Conservation (phyloP, 352 stramenopile genomes). For the Phytophthora sansomeana region DNA sequence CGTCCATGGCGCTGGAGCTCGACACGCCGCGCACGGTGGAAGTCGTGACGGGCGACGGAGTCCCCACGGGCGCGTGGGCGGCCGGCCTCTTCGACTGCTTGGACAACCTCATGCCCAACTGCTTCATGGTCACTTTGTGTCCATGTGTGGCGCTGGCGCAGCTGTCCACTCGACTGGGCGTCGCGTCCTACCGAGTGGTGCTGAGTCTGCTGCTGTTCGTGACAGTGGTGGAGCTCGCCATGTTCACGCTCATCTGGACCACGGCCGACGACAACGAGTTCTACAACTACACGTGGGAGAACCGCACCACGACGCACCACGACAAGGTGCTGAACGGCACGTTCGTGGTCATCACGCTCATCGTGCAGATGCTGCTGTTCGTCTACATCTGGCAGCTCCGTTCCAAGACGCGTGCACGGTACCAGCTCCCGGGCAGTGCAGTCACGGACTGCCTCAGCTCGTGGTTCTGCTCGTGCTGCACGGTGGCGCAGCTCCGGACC, state of each 20-base stretch:
- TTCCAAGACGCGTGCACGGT: constrained; percentile 47
- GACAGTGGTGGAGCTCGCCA: constrained; percentile 26
- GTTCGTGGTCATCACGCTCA: constrained; percentile 32
- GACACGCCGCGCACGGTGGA: constrained; percentile 38
- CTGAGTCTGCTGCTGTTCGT: constrained; percentile 41
- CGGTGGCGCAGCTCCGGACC: constrained; percentile 47
- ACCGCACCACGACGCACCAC: constrained; percentile 5
- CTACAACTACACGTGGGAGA: constrained; percentile 24
- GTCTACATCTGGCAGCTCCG: constrained; percentile 54
- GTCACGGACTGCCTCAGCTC: constrained; percentile 45
- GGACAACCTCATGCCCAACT: constrained; percentile 56
- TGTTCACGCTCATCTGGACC: constrained; percentile 34
- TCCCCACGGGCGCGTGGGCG: constrained; percentile 45
- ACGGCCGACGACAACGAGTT: constrained; percentile 18
- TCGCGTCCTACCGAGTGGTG: constrained; percentile 39
- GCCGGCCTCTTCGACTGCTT: constrained; percentile 53
- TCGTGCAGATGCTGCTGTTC: constrained; percentile 38
- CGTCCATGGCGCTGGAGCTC: constrained; percentile 28
- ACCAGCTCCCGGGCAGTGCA: constrained; percentile 49
- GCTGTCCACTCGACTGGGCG: constrained; percentile 48
- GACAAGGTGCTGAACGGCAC: constrained; percentile 25
- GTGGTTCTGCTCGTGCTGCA: constrained; percentile 54
- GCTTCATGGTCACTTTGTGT: constrained; percentile 54
- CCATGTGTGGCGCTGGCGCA: constrained; percentile 63
- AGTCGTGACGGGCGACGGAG: constrained; percentile 28